A percentile compares a stretch with the other conserved stretches of the same genome.
Conservation (phyloP, 257 asterid species). For the Nicotiana otophora region DNA sequence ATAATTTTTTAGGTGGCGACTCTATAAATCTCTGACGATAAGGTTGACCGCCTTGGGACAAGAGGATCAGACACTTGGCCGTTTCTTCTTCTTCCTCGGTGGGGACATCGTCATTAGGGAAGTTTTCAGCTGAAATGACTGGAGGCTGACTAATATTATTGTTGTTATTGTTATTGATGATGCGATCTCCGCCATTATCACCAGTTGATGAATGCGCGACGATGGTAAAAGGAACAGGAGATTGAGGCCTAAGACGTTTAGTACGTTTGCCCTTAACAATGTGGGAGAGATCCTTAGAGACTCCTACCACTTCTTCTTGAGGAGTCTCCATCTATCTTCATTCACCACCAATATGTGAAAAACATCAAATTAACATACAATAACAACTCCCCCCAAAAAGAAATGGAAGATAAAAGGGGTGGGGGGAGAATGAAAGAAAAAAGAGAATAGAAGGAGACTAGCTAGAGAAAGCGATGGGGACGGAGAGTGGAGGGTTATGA, state of each 20-base stretch:
- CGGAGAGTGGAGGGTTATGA: slow-evolving; percentile 9
- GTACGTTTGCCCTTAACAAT: slow-evolving; percentile 35
- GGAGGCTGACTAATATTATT: background rate
- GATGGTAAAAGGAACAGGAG: slow-evolving; percentile 31
- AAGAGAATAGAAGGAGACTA: slow-evolving; percentile 17
- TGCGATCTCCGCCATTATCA: slow-evolving; percentile 7
- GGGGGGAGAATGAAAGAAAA: slow-evolving; percentile 25
- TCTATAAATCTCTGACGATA: background rate
- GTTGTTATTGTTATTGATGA: background rate
- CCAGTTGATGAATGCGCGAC: slow-evolving; percentile 19
- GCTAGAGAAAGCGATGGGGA: background rate
- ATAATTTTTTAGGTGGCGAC: background rate
- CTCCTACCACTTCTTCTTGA: slow-evolving; percentile 23
- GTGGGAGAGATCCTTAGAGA: slow-evolving; percentile 21
- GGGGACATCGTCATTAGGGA: background rate
- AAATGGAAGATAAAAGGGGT: slow-evolving; percentile 16
- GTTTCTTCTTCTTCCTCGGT: slow-evolving; percentile 63
- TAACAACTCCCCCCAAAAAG: background rate
- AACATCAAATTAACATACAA: background rate
- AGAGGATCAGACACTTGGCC: slow-evolving; percentile 75
- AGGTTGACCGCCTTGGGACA: slow-evolving; percentile 49
- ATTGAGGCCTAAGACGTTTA: slow-evolving; percentile 33
- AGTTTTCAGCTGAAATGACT: slow-evolving; percentile 3
- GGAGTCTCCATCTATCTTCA: slow-evolving; percentile 23
- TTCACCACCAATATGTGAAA: slow-evolving; percentile 14